Evolutionary conservation across 176 grass and related monocot species (phyloP), one percentile per base, ranked within the genome.

Genomic region (Phoenix roebelenii): DNA sequence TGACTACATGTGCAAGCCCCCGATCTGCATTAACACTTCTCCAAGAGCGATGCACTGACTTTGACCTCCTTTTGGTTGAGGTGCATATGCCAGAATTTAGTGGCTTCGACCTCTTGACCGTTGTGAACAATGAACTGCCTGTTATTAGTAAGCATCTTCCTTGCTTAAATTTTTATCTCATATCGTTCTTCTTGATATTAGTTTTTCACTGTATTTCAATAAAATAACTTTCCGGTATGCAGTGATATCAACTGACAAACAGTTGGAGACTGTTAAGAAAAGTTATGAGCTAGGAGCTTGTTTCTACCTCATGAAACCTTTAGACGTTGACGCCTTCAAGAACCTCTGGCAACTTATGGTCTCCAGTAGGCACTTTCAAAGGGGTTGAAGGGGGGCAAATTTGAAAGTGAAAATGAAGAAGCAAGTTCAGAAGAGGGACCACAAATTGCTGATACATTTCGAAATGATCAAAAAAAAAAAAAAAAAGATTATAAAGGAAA

Each of bases 61-160:
- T 82, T 76, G 55, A 82, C 71, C 29, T 76, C 16, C n/a, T 75
- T 25, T 49, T 72, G 30, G 67, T 58, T 9, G 67, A 51, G 1
- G 23, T 82, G 19, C 4, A 82, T 15, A 72, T 82, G 79, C 18
- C 49, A 72, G 67, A 76, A 51, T 48, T 76, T 23, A 25, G 60
- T 61, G 79, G 61, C 15, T 72, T 76, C 55, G 16, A 35, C 32
- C 75, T 82, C 30, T 23, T 82, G 3, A 20, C 59, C 1, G 64
- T 16, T n/a, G 32, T 63, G 3, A 60, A 18, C 30, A 20, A 79
- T 22, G n/a, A 22, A 16, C 58, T 83, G 57, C 68, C 71, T 58
- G 68, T 83, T 35, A 77, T 83, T n/a, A 83, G 80, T 77, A 83
- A 70, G 65, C 2, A 25, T 25, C 12, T 16, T 28, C 12, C 17